phyloP scores from a whole-genome alignment of 176 grass and related monocot species.

The Oryza brachyantha region DNA sequence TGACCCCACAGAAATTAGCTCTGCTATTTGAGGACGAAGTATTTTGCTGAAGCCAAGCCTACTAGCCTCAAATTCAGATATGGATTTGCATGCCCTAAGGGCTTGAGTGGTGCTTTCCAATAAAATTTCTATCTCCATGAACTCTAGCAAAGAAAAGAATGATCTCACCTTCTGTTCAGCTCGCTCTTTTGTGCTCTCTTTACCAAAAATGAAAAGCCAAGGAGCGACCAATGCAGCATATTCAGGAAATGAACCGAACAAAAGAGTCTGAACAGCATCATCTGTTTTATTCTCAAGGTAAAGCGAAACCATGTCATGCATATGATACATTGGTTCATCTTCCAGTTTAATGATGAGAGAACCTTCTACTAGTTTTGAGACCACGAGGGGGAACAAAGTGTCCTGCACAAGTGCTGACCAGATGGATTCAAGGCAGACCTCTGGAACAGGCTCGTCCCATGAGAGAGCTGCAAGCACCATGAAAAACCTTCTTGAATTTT shows the following conservation, averaged over 20 bases:
- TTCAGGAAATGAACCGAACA: constrained; percentile 48
- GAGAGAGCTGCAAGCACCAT: constrained; percentile 59
- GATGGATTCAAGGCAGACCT: constrained; percentile 65
- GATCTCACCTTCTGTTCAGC: constrained; percentile 55
- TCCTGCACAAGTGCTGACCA: constrained; percentile 64
- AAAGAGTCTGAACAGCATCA: constrained; percentile 41
- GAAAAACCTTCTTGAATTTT: constrained; percentile 65
- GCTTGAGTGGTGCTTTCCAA: constrained; percentile 56
- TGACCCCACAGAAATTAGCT: constrained; percentile 61
- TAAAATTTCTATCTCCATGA: constrained; percentile 45
- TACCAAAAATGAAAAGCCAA: constrained; percentile 82
- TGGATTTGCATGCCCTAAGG: constrained; percentile 69
- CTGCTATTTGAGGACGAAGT: constrained; percentile 50
- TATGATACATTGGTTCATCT: constrained; percentile 60
- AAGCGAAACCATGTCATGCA: constrained; percentile 83
- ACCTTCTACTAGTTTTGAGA: constrained; percentile 74
- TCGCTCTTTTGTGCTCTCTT: constrained; percentile 43
- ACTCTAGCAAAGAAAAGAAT: constrained; percentile 47
- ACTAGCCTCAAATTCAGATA: constrained; percentile 61
- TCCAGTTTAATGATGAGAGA: constrained; percentile 83
- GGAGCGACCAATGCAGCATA: constrained; percentile 53
- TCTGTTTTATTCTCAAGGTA: constrained; percentile 62
- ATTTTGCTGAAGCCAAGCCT: constrained; percentile 58
- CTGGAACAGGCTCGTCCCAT: constrained; percentile 76
- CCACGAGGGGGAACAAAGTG: constrained; percentile 55